These are phyloP conservation scores for Populus hybrid DNA, from an alignment of 441 rosid genomes.

Conservation along the genomic window DNA sequence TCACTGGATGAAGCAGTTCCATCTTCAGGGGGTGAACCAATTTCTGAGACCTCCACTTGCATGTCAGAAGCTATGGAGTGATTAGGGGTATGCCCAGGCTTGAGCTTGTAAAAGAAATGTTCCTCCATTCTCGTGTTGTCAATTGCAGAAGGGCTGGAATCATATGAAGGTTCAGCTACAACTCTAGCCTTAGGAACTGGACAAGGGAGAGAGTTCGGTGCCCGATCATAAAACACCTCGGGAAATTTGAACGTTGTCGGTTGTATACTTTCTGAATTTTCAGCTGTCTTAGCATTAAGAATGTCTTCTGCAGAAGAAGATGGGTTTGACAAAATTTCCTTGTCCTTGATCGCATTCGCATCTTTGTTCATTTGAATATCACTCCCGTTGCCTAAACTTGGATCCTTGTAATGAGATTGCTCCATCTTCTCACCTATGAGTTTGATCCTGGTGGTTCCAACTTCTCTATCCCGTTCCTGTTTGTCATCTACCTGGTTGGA, in stretches of 20 bases:
- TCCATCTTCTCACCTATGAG: conserved; percentile 14
- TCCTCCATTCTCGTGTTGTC: conserved; percentile 42
- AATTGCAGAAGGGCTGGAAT: conserved; percentile 36
- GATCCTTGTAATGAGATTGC: conserved; percentile 18
- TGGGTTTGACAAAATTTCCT: conserved; percentile 27
- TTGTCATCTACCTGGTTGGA: conserved; percentile 15
- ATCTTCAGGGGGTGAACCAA: conserved; percentile 73
- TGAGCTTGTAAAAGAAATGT: conserved; percentile 31
- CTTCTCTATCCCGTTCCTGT: conserved; percentile 19
- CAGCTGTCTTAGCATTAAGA: conserved; percentile 18
- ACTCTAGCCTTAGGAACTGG: conserved; percentile 36
- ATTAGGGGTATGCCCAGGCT: conserved; percentile 45
- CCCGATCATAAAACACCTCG: conserved; percentile 17
- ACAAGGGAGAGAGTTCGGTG: conserved; percentile 25
- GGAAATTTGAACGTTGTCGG: conserved; percentile 33
- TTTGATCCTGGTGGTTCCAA: neutral
- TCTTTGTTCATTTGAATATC: conserved; percentile 28
- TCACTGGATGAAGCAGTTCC: conserved; percentile 51
- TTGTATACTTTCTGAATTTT: conserved; percentile 21
- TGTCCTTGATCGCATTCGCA: conserved; percentile 26
- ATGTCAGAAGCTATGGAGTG: conserved; percentile 82
- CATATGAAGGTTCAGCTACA: conserved; percentile 20
- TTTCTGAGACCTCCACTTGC: conserved; percentile 90
- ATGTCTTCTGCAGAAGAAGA: conserved; percentile 34
- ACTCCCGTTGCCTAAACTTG: conserved; percentile 23